Conservation (phyloP, 805 yeast species). For the Ogataea pini region DNA sequence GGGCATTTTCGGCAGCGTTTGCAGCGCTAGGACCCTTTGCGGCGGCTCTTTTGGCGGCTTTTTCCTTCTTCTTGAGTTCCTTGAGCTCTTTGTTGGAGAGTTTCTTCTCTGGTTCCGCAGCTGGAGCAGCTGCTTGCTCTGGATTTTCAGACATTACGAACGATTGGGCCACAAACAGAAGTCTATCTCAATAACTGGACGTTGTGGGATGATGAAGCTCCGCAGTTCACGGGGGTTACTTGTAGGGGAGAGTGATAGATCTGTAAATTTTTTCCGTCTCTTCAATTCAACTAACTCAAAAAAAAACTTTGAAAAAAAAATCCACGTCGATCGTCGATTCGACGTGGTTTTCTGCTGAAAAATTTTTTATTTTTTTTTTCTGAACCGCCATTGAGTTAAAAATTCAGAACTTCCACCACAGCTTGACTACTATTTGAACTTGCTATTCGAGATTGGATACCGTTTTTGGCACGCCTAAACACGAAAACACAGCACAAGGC, state of each 20-base stretch:
- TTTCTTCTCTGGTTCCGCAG: slow-evolving; percentile 7
- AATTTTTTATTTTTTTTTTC: background rate
- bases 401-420: background rate
- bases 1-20: slow-evolving; percentile 10
- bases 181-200: too few relatives aligned
- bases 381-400: background rate
- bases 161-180: too few relatives aligned
- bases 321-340: slow-evolving; percentile 1
- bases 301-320: too few relatives aligned
- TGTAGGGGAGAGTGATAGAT: too few relatives aligned
- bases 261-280: background rate
- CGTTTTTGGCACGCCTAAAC: background rate
- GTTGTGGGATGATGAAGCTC: too few relatives aligned
- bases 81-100: slow-evolving; percentile 79
- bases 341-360: slow-evolving; percentile 1
- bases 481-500: background rate
- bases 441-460: background rate
- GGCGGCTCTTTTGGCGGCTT: slow-evolving; percentile 91
- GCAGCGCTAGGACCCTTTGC: slow-evolving; percentile 55
- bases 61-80: slow-evolving; percentile 83
- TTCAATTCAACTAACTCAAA: background rate
- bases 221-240: too few relatives aligned
- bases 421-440: background rate
- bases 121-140: background rate
- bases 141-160: slow-evolving; percentile 7